These are phyloP conservation scores for Coemansia sp. DNA, from an alignment of 192 early-diverging fungal genomes.

Conservation along the genomic window DNA sequence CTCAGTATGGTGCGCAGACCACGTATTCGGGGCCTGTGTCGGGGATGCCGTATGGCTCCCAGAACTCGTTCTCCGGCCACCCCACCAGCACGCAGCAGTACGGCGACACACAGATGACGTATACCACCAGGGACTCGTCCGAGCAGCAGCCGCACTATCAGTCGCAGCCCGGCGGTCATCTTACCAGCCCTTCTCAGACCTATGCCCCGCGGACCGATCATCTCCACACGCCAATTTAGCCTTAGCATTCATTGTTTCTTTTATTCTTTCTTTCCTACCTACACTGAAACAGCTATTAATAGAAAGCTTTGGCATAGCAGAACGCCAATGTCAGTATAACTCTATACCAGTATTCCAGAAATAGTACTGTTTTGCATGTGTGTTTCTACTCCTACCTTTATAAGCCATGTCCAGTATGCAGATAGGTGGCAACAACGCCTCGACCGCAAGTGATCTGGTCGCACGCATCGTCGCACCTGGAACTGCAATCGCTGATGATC, in stretches of 20 bases:
- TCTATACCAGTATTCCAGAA: background rate
- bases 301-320: too few relatives aligned
- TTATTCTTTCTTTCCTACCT: background rate
- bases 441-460: slow-evolving; percentile 6
- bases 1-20: slow-evolving; percentile 9
- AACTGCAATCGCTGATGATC: slow-evolving; percentile 41
- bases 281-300: too few relatives aligned
- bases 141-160: slow-evolving; percentile 1
- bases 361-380: background rate
- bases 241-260: background rate
- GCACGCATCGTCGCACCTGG: slow-evolving; percentile 51
- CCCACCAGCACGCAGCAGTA: background rate
- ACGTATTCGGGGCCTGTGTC: background rate
- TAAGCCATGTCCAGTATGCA: slow-evolving; percentile 5
- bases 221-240: slow-evolving; percentile 27
- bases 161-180: background rate
- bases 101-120: slow-evolving; percentile 1
- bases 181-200: slow-evolving; percentile 9
- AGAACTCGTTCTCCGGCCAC: slow-evolving; percentile 6
- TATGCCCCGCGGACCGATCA: slow-evolving; percentile 20
- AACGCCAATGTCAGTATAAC: too few relatives aligned
- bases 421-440: background rate
- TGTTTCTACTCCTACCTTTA: background rate
- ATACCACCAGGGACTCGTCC: background rate
- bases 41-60: slow-evolving; percentile 10